Conservation (phyloP, 2,329 filamentous ascomycete genomes). For the Leptographium lundbergii region DNA sequence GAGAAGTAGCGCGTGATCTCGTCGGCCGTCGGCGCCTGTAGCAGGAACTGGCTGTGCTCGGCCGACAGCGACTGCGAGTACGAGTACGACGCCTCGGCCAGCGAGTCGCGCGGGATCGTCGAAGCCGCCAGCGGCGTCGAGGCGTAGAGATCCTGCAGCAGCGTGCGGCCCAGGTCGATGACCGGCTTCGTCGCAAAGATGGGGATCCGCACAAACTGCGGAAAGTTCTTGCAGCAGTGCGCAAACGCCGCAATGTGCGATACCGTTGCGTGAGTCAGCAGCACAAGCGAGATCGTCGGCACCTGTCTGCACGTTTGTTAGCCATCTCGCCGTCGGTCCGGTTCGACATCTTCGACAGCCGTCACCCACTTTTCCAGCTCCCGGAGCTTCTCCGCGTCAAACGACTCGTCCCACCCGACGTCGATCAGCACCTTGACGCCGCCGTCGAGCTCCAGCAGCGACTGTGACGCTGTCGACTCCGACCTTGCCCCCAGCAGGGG, state of each 20-base stretch:
- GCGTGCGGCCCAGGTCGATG: constrained; percentile 79
- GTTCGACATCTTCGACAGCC: neutral
- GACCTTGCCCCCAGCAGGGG: constrained; percentile 85
- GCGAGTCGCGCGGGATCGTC: constrained; percentile 59
- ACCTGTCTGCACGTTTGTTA: constrained; percentile 49
- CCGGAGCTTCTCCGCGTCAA: constrained; percentile 68
- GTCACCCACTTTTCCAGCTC: constrained; percentile 72
- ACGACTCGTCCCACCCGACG: constrained; percentile 89
- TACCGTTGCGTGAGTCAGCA: constrained; percentile 86
- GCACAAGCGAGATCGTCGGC: constrained; percentile 81
- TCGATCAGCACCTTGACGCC: constrained; percentile 92
- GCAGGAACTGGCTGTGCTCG: constrained; percentile 39
- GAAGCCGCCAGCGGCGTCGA: constrained; percentile 82
- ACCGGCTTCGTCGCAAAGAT: constrained; percentile 91
- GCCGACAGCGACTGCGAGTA: constrained; percentile 36
- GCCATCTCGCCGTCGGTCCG: no score
- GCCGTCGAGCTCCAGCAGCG: constrained; percentile 91
- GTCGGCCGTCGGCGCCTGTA: constrained; percentile 63
- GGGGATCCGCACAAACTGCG: constrained; percentile 81
- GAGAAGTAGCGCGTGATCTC: constrained; percentile 91
- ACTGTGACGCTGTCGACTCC: constrained; percentile 76
- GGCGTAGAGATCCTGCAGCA: constrained; percentile 83
- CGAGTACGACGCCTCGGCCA: constrained; percentile 51
- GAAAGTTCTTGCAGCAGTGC: constrained; percentile 94
- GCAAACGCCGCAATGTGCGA: constrained; percentile 87